phyloP scores from a whole-genome alignment of 1,284 basidiomycete genomes.

The Fomitopsis schrenkii region DNA sequence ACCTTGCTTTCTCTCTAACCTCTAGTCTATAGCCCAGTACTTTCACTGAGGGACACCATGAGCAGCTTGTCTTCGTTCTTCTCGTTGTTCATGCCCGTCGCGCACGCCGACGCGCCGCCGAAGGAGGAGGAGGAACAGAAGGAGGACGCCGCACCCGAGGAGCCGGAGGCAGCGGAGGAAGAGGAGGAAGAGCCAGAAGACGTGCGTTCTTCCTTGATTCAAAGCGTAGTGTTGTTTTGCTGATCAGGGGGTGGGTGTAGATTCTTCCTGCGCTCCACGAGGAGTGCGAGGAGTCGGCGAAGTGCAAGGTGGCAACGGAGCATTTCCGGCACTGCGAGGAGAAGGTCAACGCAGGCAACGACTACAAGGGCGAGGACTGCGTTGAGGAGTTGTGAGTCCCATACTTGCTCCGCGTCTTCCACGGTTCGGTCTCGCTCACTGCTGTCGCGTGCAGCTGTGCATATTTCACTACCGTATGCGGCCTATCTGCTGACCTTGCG shows the following conservation, averaged over 20 bases:
- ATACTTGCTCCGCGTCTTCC: constrained; percentile 5
- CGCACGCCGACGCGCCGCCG: constrained; percentile 51
- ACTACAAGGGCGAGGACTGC: constrained; percentile 86
- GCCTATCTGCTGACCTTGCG: neutral
- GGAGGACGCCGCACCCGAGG: constrained; percentile 31
- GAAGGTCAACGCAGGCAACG: constrained; percentile 78
- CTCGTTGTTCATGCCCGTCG: constrained; percentile 55
- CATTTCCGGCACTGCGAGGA: constrained; percentile 92
- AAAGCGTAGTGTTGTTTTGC: neutral
- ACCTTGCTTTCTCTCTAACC: neutral
- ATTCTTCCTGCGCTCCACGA: constrained; percentile 66
- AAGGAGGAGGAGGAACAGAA: constrained; percentile 28
- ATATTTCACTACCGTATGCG: constrained; percentile 13
- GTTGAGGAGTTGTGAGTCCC: constrained; percentile 81
- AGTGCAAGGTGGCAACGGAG: constrained; percentile 70
- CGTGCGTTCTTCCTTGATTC: constrained; percentile 38
- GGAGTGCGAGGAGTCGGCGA: constrained; percentile 66
- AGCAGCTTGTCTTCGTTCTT: constrained; percentile 44
- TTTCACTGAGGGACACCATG: neutral
- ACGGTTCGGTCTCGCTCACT: neutral
- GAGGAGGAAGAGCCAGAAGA: constrained; percentile 69
- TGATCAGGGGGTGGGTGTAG: constrained; percentile 31
- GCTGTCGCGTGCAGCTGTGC: constrained; percentile 39
- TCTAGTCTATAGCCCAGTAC: neutral
- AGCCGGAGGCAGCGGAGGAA: constrained; percentile 52